phyloP scores from a whole-genome alignment of 768 basidiomycete genomes.

The Phanerochaete sordida region DNA sequence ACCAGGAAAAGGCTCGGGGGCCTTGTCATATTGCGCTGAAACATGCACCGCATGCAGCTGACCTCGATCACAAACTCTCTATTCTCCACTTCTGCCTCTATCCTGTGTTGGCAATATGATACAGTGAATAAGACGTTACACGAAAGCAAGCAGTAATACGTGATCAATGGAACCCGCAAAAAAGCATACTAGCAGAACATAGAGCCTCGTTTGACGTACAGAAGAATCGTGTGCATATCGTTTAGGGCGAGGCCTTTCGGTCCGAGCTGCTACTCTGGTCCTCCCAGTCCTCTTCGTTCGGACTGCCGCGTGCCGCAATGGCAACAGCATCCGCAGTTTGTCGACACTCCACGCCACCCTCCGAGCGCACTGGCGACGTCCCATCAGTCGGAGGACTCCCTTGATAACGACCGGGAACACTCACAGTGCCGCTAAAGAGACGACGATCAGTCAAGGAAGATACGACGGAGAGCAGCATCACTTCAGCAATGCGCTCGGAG shows the following conservation, averaged over 20 bases:
- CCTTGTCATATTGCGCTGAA: not conserved
- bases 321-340: conserved; percentile 25
- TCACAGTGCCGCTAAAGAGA: conserved; percentile 67
- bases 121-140: conserved; percentile 1
- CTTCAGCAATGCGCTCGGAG: conserved; percentile 23
- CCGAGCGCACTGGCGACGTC: conserved; percentile 65
- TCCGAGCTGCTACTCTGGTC: conserved; percentile 8
- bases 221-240: not conserved
- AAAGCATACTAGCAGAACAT: not conserved
- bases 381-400: conserved; percentile 18
- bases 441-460: conserved; percentile 4
- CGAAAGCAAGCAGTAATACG: not conserved
- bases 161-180: not conserved
- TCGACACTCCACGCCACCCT: conserved; percentile 79
- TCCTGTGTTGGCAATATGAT: conserved; percentile 7
- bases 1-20: not conserved
- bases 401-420: conserved; percentile 26
- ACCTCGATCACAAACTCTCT: conserved; percentile 1
- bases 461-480: not conserved
- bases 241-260: conserved; percentile 6
- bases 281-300: conserved; percentile 25
- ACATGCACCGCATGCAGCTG: conserved; percentile 1
- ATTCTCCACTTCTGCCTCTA: not conserved
- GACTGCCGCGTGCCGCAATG: conserved; percentile 23
- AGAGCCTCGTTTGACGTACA: not conserved